These are phyloP conservation scores for Calvatia gigantea DNA, from an alignment of 768 basidiomycete species.

Conservation along the genomic window DNA sequence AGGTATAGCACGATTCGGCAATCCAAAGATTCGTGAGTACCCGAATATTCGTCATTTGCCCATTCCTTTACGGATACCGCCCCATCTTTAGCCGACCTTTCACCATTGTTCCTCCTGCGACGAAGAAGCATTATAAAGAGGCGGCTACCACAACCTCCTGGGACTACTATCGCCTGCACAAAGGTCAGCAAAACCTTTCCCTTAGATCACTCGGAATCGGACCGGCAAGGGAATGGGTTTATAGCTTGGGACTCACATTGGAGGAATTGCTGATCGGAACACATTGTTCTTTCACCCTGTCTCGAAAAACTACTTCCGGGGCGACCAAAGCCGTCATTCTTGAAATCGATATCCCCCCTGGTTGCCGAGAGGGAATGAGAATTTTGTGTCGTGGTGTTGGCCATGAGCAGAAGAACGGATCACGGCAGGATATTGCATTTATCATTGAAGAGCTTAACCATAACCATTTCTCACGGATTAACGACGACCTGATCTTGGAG, in stretches of 20 bases:
- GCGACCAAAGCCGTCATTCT: slow-evolving; percentile 52
- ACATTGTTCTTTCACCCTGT: slow-evolving; percentile 55
- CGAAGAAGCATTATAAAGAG: background rate
- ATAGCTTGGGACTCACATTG: slow-evolving; percentile 55
- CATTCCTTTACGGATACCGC: too few species aligned
- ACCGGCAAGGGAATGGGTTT: slow-evolving; percentile 60
- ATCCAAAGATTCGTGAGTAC: slow-evolving; percentile 5
- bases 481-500: slow-evolving; percentile 53
- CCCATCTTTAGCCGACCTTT: background rate
- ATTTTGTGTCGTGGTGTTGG: slow-evolving; percentile 62
- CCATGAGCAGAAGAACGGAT: slow-evolving; percentile 56
- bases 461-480: slow-evolving; percentile 50
- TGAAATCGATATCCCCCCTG: slow-evolving; percentile 57
- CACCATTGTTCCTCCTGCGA: slow-evolving; percentile 6
- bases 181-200: slow-evolving; percentile 21
- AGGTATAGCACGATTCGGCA: background rate
- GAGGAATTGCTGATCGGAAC: slow-evolving; percentile 61
- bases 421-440: slow-evolving; percentile 65
- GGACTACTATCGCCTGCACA: slow-evolving; percentile 1
- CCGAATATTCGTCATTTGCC: background rate
- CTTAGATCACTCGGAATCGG: slow-evolving; percentile 39
- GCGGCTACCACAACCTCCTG: background rate
- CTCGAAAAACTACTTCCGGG: slow-evolving; percentile 48
- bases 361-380: slow-evolving; percentile 57
- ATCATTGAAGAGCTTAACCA: slow-evolving; percentile 59